Percentiles rank a stretch among this genome's conserved stretches.
Evolutionary conservation across 768 basidiomycete genomes (phyloP).

Genomic region (Rhodotorula taiwanensis): DNA sequence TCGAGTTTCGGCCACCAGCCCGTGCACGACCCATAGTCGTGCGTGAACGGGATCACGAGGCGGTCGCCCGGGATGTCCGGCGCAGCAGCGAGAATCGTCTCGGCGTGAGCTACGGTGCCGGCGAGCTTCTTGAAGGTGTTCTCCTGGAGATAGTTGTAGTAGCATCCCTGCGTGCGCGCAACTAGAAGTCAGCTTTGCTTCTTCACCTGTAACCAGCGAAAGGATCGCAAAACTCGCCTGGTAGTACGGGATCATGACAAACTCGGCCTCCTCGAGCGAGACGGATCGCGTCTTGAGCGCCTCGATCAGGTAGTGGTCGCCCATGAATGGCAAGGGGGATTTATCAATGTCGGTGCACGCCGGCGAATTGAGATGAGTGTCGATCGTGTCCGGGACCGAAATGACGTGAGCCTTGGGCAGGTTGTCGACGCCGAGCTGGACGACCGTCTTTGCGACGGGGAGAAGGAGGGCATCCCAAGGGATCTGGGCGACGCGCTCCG

Average conservation of each 20-base stretch:
- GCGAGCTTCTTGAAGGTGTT: slow-evolving; percentile 41
- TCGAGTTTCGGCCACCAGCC: slow-evolving; percentile 39
- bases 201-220: background rate
- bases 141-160: slow-evolving; percentile 37
- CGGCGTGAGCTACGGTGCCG: slow-evolving; percentile 33
- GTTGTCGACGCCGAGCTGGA: slow-evolving; percentile 16
- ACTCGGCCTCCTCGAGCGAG: slow-evolving; percentile 34
- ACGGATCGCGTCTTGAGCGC: slow-evolving; percentile 28
- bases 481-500: slow-evolving; percentile 26
- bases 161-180: slow-evolving; percentile 33
- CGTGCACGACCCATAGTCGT: slow-evolving; percentile 40
- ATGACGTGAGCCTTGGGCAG: slow-evolving; percentile 35
- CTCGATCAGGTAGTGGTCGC: slow-evolving; percentile 38
- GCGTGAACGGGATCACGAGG: slow-evolving; percentile 39
- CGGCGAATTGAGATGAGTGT: slow-evolving; percentile 31
- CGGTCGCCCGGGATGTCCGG: slow-evolving; percentile 28
- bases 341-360: slow-evolving; percentile 37
- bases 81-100: slow-evolving; percentile 24
- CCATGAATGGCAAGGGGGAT: slow-evolving; percentile 33
- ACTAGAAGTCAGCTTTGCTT: background rate
- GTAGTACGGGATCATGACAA: slow-evolving; percentile 38
- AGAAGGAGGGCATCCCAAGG: slow-evolving; percentile 38
- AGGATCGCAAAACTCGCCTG: slow-evolving; percentile 22
- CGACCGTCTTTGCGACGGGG: slow-evolving; percentile 31
- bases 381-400: slow-evolving; percentile 31